phyloP scores from a whole-genome alignment of 352 stramenopile species.

The Globisporangium iwayamae region DNA sequence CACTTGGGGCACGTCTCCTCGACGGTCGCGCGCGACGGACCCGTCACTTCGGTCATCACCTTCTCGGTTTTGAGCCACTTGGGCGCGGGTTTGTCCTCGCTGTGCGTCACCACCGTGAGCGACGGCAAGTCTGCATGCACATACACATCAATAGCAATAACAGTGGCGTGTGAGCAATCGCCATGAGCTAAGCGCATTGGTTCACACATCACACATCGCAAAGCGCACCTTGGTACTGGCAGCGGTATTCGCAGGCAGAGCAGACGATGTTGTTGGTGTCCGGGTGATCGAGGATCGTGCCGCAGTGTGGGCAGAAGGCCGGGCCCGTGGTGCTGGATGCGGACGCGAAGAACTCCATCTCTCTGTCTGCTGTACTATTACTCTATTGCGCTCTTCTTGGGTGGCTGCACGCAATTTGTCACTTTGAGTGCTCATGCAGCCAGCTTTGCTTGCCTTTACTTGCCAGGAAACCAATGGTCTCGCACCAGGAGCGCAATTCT shows the following conservation, averaged over 20 bases:
- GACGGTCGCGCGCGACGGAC: slow-evolving; percentile 91
- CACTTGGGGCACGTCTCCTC: slow-evolving; percentile 99
- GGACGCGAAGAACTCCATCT: slow-evolving; percentile 76
- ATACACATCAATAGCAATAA: slow-evolving; percentile 3
- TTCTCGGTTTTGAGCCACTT: slow-evolving; percentile 80
- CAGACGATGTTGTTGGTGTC: slow-evolving; percentile 88
- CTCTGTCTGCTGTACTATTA: background rate
- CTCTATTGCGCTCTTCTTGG: background rate
- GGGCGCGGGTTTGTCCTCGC: slow-evolving; percentile 69
- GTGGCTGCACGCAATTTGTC: background rate
- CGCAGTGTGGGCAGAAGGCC: slow-evolving; percentile 87
- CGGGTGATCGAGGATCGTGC: slow-evolving; percentile 84
- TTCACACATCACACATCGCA: too few species aligned
- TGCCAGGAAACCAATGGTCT: slow-evolving; percentile 3
- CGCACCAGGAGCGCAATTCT: background rate
- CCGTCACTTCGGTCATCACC: slow-evolving; percentile 77
- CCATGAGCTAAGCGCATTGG: background rate
- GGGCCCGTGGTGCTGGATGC: slow-evolving; percentile 54
- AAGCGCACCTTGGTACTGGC: slow-evolving; percentile 69
- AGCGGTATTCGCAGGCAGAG: slow-evolving; percentile 81
- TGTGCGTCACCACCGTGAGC: slow-evolving; percentile 69
- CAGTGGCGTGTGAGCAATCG: slow-evolving; percentile 3
- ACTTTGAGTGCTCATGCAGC: background rate
- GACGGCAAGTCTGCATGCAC: slow-evolving; percentile 61
- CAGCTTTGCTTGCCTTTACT: background rate